A percentile compares a stretch with the other conserved stretches of the same genome.
Conservation (phyloP, 2,329 filamentous ascomycete species). For the Hymenoscyphus repandus region DNA sequence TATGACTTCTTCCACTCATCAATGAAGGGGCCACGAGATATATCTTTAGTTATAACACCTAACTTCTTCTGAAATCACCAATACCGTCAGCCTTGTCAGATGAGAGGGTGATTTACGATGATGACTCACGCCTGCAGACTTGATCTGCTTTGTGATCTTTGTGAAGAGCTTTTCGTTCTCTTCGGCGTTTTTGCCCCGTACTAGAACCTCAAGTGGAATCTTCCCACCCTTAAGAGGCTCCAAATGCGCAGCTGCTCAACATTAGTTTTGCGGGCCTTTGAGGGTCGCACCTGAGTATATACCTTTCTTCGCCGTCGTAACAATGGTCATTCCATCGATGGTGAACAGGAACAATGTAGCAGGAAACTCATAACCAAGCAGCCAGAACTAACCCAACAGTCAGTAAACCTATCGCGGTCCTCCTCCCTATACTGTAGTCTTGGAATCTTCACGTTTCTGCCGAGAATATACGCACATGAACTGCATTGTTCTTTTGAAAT, state of each 20-base stretch:
- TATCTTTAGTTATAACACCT: constrained; percentile 79
- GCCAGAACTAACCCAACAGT: constrained; percentile 69
- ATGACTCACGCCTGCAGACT: constrained; percentile 70
- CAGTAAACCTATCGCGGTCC: constrained; percentile 10
- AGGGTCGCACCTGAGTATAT: constrained; percentile 13
- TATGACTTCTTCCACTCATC: constrained; percentile 93
- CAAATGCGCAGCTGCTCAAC: constrained; percentile 72
- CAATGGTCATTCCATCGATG: constrained; percentile 78
- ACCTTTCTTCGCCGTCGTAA: constrained; percentile 98
- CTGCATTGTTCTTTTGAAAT: constrained; percentile 93
- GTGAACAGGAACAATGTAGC: constrained; percentile 93
- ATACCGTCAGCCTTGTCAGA: constrained; percentile 7
- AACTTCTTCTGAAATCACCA: constrained; percentile 67
- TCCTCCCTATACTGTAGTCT: not conserved
- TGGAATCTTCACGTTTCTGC: not conserved
- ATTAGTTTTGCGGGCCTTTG: constrained; percentile 30
- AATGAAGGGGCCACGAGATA: constrained; percentile 79
- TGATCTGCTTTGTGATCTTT: constrained; percentile 80
- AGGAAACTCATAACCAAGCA: constrained; percentile 97
- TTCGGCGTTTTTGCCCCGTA: constrained; percentile 85
- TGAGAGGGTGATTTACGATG: not conserved
- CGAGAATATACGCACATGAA: constrained; percentile 64
- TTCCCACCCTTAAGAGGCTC: constrained; percentile 89
- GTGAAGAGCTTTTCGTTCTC: constrained; percentile 89
- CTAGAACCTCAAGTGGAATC: constrained; percentile 84